These are phyloP conservation scores for Aureobasidium lini DNA, from an alignment of 2,329 filamentous ascomycete species.

Conservation along the genomic window DNA sequence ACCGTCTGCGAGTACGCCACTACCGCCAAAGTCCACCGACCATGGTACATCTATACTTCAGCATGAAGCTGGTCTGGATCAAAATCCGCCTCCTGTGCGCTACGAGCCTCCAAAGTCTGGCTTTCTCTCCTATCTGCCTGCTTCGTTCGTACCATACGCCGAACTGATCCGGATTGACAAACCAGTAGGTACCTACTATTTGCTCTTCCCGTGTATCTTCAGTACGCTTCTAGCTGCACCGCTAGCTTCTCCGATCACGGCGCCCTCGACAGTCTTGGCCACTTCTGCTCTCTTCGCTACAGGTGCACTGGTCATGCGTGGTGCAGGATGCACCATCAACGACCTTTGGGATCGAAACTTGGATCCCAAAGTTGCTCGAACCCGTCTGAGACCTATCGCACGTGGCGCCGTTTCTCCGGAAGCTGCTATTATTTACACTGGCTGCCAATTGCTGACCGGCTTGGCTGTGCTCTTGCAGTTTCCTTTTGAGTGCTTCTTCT, in stretches of 20 bases:
- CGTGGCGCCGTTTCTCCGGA: constrained; percentile 67
- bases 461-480: constrained; percentile 70
- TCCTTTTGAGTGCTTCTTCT: constrained; percentile 64
- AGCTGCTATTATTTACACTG: constrained; percentile 66
- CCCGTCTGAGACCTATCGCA: constrained; percentile 71
- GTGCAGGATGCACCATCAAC: constrained; percentile 82
- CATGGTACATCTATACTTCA: constrained; percentile 4
- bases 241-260: constrained; percentile 53
- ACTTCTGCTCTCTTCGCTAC: constrained; percentile 63
- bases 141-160: constrained; percentile 68
- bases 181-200: constrained; percentile 73
- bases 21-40: neutral
- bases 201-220: constrained; percentile 80
- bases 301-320: constrained; percentile 77
- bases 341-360: constrained; percentile 86
- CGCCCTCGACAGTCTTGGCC: constrained; percentile 54
- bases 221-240: constrained; percentile 74
- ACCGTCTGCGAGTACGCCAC: neutral
- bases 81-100: neutral
- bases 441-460: constrained; percentile 64
- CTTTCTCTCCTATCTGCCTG: constrained; percentile 61
- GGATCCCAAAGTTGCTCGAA: constrained; percentile 71
- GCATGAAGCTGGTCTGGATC: neutral
- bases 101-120: constrained; percentile 67
- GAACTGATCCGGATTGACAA: constrained; percentile 77